phyloP scores from a whole-genome alignment of 2,329 filamentous ascomycete species.

The Trichophyton simii region DNA sequence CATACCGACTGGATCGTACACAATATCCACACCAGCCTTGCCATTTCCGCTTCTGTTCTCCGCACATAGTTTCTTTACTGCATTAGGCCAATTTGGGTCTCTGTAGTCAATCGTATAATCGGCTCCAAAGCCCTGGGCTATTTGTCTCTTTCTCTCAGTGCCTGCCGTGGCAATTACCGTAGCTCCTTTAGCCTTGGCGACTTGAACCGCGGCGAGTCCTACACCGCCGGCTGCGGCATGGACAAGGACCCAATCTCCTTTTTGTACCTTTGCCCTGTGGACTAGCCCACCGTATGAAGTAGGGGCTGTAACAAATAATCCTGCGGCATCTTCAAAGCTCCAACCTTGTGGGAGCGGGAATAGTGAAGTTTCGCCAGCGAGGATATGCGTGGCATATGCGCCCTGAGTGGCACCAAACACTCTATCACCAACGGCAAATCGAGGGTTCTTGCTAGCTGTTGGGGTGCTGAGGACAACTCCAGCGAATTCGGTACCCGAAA shows the following conservation, averaged over 20 bases:
- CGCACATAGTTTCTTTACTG: slow-evolving; percentile 56
- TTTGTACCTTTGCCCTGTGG: slow-evolving; percentile 59
- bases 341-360: slow-evolving; percentile 67
- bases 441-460: slow-evolving; percentile 36
- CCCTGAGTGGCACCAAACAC: slow-evolving; percentile 84
- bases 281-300: slow-evolving; percentile 81
- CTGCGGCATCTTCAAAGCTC: slow-evolving; percentile 73
- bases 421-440: slow-evolving; percentile 63
- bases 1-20: slow-evolving; percentile 87
- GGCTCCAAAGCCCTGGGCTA: slow-evolving; percentile 70
- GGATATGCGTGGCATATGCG: slow-evolving; percentile 67
- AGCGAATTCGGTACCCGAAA: slow-evolving; percentile 76
- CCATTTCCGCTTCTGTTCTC: slow-evolving; percentile 50
- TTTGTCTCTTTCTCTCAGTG: slow-evolving; percentile 61
- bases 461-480: slow-evolving; percentile 62
- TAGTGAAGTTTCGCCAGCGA: slow-evolving; percentile 53
- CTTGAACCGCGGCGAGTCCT: slow-evolving; percentile 79
- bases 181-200: slow-evolving; percentile 84
- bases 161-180: slow-evolving; percentile 89
- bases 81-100: slow-evolving; percentile 53
- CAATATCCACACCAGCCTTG: slow-evolving; percentile 66
- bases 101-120: slow-evolving; percentile 73
- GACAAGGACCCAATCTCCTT: slow-evolving; percentile 75
- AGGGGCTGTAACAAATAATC: slow-evolving; percentile 81
- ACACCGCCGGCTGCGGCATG: slow-evolving; percentile 90